Conservation (phyloP, 1,139 yeast genomes). For the Saccharomyces hybrid region DNA sequence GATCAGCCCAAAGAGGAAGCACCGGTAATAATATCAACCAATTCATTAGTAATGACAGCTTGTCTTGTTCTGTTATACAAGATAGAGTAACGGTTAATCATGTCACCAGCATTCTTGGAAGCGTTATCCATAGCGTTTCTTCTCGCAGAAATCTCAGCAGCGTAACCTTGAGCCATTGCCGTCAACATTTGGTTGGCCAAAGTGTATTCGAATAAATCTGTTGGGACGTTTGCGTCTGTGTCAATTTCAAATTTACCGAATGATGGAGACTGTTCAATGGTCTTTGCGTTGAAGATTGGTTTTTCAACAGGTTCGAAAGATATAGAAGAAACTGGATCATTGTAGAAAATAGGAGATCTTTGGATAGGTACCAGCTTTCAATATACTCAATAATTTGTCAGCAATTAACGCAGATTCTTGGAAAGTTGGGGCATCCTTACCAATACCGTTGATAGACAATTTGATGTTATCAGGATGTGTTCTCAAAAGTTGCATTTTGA, state of each 20-base stretch:
- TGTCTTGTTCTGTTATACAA: constrained; percentile 99
- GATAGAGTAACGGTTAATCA: constrained; percentile 92
- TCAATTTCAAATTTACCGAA: constrained; percentile 78
- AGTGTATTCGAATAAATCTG: constrained; percentile 73
- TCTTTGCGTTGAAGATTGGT: constrained; percentile 59
- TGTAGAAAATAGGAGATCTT: constrained; percentile 77
- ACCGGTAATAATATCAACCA: constrained; percentile 99
- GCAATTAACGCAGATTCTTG: constrained; percentile 82
- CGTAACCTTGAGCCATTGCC: constrained; percentile 97
- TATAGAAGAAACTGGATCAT: constrained; percentile 80
- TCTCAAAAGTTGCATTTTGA: constrained; percentile 81
- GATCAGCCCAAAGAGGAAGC: constrained; percentile 90
- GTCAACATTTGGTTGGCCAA: constrained; percentile 83
- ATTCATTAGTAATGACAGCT: constrained; percentile 98
- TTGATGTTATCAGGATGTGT: constrained; percentile 62
- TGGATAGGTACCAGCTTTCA: constrained; percentile 48
- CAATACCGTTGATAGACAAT: constrained; percentile 80
- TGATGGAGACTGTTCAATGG: constrained; percentile 82
- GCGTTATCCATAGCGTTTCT: constrained; percentile 99
- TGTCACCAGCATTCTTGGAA: constrained; percentile 98
- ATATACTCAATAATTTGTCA: constrained; percentile 64
- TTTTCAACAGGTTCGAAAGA: constrained; percentile 77
- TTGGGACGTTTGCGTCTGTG: constrained; percentile 56
- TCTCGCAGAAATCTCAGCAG: constrained; percentile 96
- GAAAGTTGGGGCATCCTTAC: constrained; percentile 95